phyloP scores from a whole-genome alignment of 495 filamentous ascomycete species.

The Aspergillus panamensis region DNA sequence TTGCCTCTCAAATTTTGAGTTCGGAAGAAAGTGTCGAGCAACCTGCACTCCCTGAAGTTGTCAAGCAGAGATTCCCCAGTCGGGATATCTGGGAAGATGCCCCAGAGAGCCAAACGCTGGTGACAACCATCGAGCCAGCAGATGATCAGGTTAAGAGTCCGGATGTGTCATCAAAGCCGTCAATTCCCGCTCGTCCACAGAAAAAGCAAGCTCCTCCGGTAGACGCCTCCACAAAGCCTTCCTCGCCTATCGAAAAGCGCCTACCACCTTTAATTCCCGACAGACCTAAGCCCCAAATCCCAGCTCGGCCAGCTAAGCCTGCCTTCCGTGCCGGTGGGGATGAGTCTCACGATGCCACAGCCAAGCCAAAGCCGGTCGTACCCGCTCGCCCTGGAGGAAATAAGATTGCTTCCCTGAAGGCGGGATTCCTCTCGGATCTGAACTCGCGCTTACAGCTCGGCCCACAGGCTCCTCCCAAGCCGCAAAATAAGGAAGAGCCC shows the following conservation, averaged over 20 bases:
- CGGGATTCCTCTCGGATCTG: slow-evolving; percentile 85
- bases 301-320: slow-evolving; percentile 63
- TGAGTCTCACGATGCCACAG: slow-evolving; percentile 28
- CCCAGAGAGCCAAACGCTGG: slow-evolving; percentile 75
- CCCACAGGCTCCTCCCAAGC: slow-evolving; percentile 66
- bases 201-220: slow-evolving; percentile 39
- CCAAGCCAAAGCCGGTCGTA: slow-evolving; percentile 68
- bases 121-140: slow-evolving; percentile 69
- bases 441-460: slow-evolving; percentile 82
- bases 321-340: slow-evolving; percentile 33
- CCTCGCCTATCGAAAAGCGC: slow-evolving; percentile 43
- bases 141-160: slow-evolving; percentile 47
- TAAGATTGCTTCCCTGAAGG: slow-evolving; percentile 88
- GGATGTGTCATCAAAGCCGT: slow-evolving; percentile 39
- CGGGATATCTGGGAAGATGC: slow-evolving; percentile 96
- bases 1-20: slow-evolving; percentile 40
- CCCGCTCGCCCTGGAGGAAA: slow-evolving; percentile 73
- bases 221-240: slow-evolving; percentile 29
- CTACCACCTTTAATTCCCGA: slow-evolving; percentile 59
- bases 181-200: slow-evolving; percentile 42
- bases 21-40: slow-evolving; percentile 37
- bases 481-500: slow-evolving; percentile 55
- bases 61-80: slow-evolving; percentile 82
- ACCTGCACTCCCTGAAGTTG: slow-evolving; percentile 44
- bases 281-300: slow-evolving; percentile 78